phyloP scores from a whole-genome alignment of 2,329 filamentous ascomycete genomes.

The Aspergillus sp. region DNA sequence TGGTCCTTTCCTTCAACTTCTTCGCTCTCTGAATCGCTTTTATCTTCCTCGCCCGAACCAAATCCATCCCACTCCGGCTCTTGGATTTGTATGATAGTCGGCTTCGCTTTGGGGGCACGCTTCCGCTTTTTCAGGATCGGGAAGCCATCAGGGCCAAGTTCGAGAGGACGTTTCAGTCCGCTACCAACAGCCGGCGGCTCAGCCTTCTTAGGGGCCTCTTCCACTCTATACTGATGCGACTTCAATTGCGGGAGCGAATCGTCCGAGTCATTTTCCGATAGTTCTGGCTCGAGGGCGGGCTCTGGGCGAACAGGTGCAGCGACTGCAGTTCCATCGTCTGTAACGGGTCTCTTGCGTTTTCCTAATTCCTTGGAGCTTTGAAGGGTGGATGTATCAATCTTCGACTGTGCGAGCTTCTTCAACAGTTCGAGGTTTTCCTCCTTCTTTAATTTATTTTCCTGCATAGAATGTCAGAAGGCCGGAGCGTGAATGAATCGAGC shows the following conservation, averaged over 20 bases:
- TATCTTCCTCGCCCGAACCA: constrained; percentile 39
- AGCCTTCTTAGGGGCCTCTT: constrained; percentile 50
- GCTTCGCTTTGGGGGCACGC: constrained; percentile 57
- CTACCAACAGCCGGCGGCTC: constrained; percentile 53
- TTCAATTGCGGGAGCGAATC: constrained; percentile 29
- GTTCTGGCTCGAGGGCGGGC: constrained; percentile 25
- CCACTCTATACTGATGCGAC: constrained; percentile 17
- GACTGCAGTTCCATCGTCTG: constrained; percentile 44
- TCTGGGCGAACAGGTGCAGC: constrained; percentile 15
- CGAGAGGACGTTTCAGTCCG: constrained; percentile 83
- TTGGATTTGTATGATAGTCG: constrained; percentile 23
- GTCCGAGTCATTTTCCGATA: constrained; percentile 34
- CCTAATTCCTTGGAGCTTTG: constrained; percentile 76
- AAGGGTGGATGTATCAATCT: constrained; percentile 78
- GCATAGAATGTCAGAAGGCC: constrained; percentile 17
- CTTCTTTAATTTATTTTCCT: constrained; percentile 88
- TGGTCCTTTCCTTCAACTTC: constrained; percentile 29
- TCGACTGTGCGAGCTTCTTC: constrained; percentile 74
- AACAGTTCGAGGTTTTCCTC: constrained; percentile 86
- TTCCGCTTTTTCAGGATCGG: constrained; percentile 83
- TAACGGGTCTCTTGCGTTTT: constrained; percentile 64
- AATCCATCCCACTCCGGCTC: constrained; percentile 50
- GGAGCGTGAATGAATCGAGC: neutral
- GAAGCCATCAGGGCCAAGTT: constrained; percentile 73
- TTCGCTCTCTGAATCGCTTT: constrained; percentile 19